Evolutionary conservation across 257 asterid genomes (phyloP).

Genomic region (Solanum bulbocastanum): DNA sequence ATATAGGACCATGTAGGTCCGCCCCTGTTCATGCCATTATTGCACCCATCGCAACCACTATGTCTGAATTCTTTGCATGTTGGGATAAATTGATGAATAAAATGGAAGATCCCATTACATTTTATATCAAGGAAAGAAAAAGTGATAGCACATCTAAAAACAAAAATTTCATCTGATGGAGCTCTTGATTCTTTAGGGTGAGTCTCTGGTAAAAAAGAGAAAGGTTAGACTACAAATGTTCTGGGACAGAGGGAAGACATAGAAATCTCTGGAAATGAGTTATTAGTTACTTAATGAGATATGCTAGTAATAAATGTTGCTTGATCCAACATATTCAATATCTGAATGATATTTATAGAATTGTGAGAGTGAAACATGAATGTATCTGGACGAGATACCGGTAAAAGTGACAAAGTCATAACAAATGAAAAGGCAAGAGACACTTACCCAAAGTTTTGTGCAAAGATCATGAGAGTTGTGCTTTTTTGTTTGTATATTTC

Average conservation of each 20-base stretch:
- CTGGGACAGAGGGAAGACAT: neutral
- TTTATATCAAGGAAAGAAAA: neutral
- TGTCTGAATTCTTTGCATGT: slow-evolving; percentile 8
- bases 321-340: neutral
- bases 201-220: neutral
- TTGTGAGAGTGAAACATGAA: neutral
- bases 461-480: neutral
- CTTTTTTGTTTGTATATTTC: neutral
- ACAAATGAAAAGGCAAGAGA: neutral
- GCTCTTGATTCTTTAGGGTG: too few relatives aligned
- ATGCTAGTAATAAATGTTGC: neutral
- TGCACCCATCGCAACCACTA: slow-evolving; percentile 13
- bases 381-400: neutral
- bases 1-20: too few relatives aligned
- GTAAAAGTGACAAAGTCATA: neutral
- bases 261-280: neutral
- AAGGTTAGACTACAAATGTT: neutral
- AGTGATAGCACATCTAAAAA: neutral
- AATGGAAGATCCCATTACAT: too few relatives aligned
- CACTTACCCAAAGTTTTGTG: neutral
- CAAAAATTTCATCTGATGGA: neutral
- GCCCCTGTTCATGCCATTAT: slow-evolving; percentile 3
- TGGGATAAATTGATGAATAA: neutral
- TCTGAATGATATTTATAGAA: neutral
- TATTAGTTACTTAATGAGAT: neutral